phyloP scores from a whole-genome alignment of 2,329 filamentous ascomycete genomes.

The Kalaharituber pfeilii region DNA sequence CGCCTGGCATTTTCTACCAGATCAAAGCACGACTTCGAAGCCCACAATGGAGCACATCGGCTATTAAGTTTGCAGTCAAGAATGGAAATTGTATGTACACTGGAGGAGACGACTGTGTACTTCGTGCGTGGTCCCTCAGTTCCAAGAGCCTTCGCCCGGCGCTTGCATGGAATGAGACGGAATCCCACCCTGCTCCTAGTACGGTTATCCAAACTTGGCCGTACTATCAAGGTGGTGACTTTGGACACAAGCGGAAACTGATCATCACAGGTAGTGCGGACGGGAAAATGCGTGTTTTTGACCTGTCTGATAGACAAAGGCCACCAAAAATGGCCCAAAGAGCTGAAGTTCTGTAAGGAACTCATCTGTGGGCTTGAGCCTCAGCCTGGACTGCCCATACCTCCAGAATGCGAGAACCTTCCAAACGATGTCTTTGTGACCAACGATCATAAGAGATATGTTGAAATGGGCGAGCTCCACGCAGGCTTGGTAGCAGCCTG shows the following conservation, averaged over 20 bases:
- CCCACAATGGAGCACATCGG: background rate
- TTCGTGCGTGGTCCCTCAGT: conserved; percentile 2
- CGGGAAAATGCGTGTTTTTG: conserved; percentile 13
- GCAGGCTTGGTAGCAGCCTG: conserved; percentile 13
- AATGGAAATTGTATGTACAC: conserved; percentile 6
- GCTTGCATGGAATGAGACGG: background rate
- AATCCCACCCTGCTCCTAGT: conserved; percentile 8
- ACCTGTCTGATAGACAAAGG: conserved; percentile 13
- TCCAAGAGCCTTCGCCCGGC: background rate
- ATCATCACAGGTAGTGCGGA: conserved; percentile 16
- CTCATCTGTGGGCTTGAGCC: conserved; percentile 14
- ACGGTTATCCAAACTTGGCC: conserved; percentile 17
- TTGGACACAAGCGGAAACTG: conserved; percentile 11
- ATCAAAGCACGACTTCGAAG: background rate
- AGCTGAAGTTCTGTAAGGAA: conserved; percentile 13
- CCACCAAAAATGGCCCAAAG: conserved; percentile 12
- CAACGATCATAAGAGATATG: conserved; percentile 6
- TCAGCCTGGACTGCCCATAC: conserved; percentile 13
- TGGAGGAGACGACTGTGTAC: conserved; percentile 1
- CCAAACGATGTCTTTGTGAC: conserved; percentile 15
- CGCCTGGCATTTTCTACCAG: background rate
- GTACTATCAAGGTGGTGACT: conserved; percentile 12
- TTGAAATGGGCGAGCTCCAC: conserved; percentile 13
- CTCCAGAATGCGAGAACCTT: conserved; percentile 10
- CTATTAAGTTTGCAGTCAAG: background rate